Conservation (phyloP, 192 early-diverging fungal species). For the Spizellomyces sp. region DNA sequence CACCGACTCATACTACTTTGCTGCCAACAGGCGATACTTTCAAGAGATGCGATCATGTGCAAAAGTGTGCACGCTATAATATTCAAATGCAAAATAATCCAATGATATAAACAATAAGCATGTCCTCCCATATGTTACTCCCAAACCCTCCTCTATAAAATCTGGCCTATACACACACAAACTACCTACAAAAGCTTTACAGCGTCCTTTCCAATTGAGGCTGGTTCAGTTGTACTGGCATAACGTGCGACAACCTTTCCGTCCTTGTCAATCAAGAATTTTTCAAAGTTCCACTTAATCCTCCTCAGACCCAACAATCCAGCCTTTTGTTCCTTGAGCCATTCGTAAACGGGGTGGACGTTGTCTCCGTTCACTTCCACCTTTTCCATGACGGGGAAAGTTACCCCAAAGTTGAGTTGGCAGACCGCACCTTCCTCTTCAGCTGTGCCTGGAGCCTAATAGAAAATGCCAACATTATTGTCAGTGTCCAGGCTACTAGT, state of each 20-base stretch:
- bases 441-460: slow-evolving; percentile 24
- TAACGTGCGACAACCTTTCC: slow-evolving; percentile 42
- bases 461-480: too few relatives aligned
- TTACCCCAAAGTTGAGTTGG: slow-evolving; percentile 71
- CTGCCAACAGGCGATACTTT: too few relatives aligned
- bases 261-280: slow-evolving; percentile 48
- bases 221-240: slow-evolving; percentile 59
- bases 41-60: too few relatives aligned
- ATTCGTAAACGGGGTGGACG: slow-evolving; percentile 47
- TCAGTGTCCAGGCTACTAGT: too few relatives aligned
- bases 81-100: too few relatives aligned
- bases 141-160: too few relatives aligned
- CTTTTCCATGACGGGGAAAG: slow-evolving; percentile 89
- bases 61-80: too few relatives aligned
- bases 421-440: slow-evolving; percentile 61
- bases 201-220: slow-evolving; percentile 57
- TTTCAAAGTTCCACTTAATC: slow-evolving; percentile 49
- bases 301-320: slow-evolving; percentile 35
- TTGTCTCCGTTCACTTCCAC: slow-evolving; percentile 70
- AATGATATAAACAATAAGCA: too few relatives aligned
- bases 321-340: slow-evolving; percentile 42
- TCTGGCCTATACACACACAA: too few relatives aligned
- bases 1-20: too few relatives aligned
- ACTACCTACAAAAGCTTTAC: slow-evolving; percentile 49
- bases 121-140: too few relatives aligned